Evolutionary conservation across 306 rosid species (phyloP).

Genomic region (Quercus rubra): DNA sequence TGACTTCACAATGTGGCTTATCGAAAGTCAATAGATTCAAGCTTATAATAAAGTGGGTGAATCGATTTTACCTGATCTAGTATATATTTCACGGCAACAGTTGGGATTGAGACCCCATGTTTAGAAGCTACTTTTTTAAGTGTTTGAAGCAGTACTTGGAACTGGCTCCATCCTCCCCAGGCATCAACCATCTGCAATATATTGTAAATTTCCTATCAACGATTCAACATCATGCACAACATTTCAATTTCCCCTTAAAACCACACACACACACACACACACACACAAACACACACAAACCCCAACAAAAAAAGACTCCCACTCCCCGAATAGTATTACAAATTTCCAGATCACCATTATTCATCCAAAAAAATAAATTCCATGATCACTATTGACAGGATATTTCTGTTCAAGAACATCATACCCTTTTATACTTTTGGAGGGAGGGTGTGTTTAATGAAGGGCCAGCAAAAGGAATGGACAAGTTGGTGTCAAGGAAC

Average conservation of each 20-base stretch:
- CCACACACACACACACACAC: too few species aligned
- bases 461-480: slow-evolving; percentile 87
- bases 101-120: slow-evolving; percentile 76
- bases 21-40: not conserved
- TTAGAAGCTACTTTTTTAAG: slow-evolving; percentile 76
- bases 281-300: too few species aligned
- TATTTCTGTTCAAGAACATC: slow-evolving; percentile 21
- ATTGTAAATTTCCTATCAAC: not conserved
- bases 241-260: not conserved
- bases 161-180: slow-evolving; percentile 93
- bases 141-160: slow-evolving; percentile 80
- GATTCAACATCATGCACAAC: not conserved
- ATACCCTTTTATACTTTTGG: slow-evolving; percentile 89
- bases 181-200: slow-evolving; percentile 84
- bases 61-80: slow-evolving; percentile 67
- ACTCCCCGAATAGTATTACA: not conserved
- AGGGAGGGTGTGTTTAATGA: slow-evolving; percentile 89
- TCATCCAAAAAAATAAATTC: slow-evolving; percentile 2
- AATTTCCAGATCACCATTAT: not conserved
- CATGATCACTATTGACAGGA: not conserved
- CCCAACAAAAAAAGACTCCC: not conserved
- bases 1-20: not conserved
- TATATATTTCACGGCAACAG: slow-evolving; percentile 79
- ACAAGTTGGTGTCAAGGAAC: slow-evolving; percentile 81
- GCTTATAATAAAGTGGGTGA: not conserved